Percentiles rank a stretch among this genome's conserved stretches.
phyloP scores from a whole-genome alignment of 129 eudicot genomes.

The Tagetes erecta region DNA sequence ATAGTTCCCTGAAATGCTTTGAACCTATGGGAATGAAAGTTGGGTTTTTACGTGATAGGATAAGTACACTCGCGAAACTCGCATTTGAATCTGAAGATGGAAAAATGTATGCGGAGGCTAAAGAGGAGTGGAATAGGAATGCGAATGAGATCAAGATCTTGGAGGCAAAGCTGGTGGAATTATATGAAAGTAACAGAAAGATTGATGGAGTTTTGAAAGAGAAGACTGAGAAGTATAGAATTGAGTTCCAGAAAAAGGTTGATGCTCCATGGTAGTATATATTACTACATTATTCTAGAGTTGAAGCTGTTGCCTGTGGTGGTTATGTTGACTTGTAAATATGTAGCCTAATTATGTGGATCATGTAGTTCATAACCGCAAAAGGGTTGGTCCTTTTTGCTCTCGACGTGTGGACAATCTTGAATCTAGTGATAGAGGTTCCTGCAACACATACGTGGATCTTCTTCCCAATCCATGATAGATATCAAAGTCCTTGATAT shows the following conservation, averaged over 20 bases:
- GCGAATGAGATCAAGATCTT: conserved; percentile 37
- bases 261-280: conserved; percentile 52
- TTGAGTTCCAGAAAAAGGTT: conserved; percentile 54
- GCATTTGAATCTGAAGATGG: conserved; percentile 41
- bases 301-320: not conserved
- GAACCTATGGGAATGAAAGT: conserved; percentile 69
- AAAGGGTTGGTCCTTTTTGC: too few relatives aligned
- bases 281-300: too few relatives aligned
- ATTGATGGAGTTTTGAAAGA: conserved; percentile 34
- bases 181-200: conserved; percentile 40
- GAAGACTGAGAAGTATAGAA: conserved; percentile 43
- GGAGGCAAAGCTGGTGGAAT: conserved; percentile 49
- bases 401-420: too few relatives aligned
- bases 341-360: too few relatives aligned
- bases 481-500: too few relatives aligned
- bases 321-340: not conserved
- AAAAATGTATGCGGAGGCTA: conserved; percentile 44
- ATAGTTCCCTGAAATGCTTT: conserved; percentile 55
- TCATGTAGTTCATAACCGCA: too few relatives aligned
- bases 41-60: conserved; percentile 57
- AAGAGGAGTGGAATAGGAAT: conserved; percentile 24
- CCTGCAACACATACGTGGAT: too few relatives aligned
- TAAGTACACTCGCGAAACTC: conserved; percentile 36
- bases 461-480: too few relatives aligned
- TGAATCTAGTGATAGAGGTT: too few relatives aligned